Base-by-base conservation (phyloP, 176 grass and related monocot species). In the Carex kokanica region DNA sequence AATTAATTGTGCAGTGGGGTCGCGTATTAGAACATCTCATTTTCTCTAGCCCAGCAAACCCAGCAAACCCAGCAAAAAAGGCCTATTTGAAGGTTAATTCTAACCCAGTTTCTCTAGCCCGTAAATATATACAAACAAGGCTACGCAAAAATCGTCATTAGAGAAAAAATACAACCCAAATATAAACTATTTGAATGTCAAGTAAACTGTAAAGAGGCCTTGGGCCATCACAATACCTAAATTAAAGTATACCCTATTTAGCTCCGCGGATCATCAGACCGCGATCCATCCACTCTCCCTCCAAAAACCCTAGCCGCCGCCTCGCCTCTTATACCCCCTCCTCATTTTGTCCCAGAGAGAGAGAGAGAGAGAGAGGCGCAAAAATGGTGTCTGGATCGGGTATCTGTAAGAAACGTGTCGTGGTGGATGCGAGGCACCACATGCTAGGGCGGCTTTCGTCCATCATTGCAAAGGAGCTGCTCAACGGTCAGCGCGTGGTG, bases 351-450 rank as follows among this genome's bases (percentile, higher is more conserved):
- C 9, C 2, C 5, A 38, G 8, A 72, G 49, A 84, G 82, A 73
- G 49, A 57, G 82, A 59, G 79, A 81, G 78, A 74, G 38, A 58
- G 60, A 69, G 73, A 63, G 3, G 8, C 1, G 49, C n/a, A 52
- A 70, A 16, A 61, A 86, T 86, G 85, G 85, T 86, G 54, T 86
- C 85, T 25, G 85, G 85, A 43, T 86, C 85, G 17, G 85, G 85
- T 11, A 24, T 86, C 6, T 86, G 85, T 18, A 62, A 79, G 32
- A 57, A 60, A 7, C 78, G 64, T 21, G 32, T 86, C 60, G 85
- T 86, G 17, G 85, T 86, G 16, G 85, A 86, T 31, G 85, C 85
- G 52, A 56, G 85, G 78, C 78, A 82, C 13, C 85, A 86, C 78
- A 86, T 86, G 85, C 85, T 86, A 0, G 85, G 85, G 8, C 49